Evolutionary conservation across 192 early-diverging fungal genomes (phyloP).

Genomic region (Cetraspora pellucida): DNA sequence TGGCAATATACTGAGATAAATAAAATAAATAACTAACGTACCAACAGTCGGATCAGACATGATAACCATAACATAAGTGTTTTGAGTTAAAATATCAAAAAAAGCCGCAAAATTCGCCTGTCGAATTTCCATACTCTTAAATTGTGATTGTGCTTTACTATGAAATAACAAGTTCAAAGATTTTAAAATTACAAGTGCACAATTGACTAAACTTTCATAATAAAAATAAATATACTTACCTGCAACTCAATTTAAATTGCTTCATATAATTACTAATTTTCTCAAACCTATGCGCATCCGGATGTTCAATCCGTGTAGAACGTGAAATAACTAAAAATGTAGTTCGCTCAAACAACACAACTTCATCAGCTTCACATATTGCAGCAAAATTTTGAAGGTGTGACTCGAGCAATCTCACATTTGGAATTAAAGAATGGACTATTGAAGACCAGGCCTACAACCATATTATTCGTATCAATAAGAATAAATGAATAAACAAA

Average conservation of each 20-base stretch:
- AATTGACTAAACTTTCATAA: no score
- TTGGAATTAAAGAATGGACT: constrained; percentile 93
- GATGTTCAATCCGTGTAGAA: constrained; percentile 58
- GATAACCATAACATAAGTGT: constrained; percentile 88
- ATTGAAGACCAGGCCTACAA: constrained; percentile 94
- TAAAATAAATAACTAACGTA: constrained; percentile 49
- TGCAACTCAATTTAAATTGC: constrained; percentile 86
- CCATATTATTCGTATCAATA: neutral
- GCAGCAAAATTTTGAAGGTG: constrained; percentile 78
- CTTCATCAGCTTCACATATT: constrained; percentile 91
- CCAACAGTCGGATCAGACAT: constrained; percentile 81
- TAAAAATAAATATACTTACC: constrained; percentile 43
- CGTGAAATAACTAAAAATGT: constrained; percentile 96
- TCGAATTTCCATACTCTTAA: constrained; percentile 87
- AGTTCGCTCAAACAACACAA: constrained; percentile 92
- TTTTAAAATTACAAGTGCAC: neutral
- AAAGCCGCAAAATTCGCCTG: constrained; percentile 73
- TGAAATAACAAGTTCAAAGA: neutral
- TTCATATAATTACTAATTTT: constrained; percentile 92
- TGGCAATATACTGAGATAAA: neutral
- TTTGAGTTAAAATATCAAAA: constrained; percentile 80
- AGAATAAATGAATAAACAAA: neutral
- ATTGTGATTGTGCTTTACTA: constrained; percentile 79
- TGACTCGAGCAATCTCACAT: constrained; percentile 77
- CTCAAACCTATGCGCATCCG: constrained; percentile 82